These are phyloP conservation scores for Radiomyces spectabilis DNA, from an alignment of 192 early-diverging fungal species.

Conservation along the genomic window DNA sequence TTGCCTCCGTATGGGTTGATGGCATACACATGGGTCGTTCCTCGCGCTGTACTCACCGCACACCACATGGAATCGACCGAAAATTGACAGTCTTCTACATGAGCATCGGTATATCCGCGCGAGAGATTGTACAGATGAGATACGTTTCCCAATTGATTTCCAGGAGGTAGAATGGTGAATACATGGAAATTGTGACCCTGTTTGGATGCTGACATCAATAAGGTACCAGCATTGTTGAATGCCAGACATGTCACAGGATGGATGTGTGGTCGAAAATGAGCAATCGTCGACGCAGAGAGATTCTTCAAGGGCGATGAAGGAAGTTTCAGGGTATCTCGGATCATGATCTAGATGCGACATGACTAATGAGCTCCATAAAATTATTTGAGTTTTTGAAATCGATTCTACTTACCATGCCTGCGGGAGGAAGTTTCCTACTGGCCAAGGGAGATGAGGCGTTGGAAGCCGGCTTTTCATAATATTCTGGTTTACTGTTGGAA, in stretches of 20 bases:
- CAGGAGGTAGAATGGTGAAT: conserved; percentile 43
- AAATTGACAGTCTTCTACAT: conserved; percentile 61
- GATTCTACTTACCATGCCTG: too few species aligned
- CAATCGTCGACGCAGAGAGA: conserved; percentile 32
- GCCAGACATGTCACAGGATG: conserved; percentile 54
- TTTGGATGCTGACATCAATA: conserved; percentile 62
- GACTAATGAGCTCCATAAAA: too few species aligned
- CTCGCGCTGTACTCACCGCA: conserved; percentile 61
- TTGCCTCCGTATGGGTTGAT: conserved; percentile 57
- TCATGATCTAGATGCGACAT: conserved; percentile 50
- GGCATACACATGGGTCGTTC: conserved; percentile 70
- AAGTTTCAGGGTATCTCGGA: conserved; percentile 34
- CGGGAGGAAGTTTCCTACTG: too few species aligned
- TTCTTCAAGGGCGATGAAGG: conserved; percentile 3
- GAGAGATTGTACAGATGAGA: conserved; percentile 63
- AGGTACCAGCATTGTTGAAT: conserved; percentile 59
- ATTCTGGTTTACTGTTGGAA: neutral
- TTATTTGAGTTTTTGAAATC: too few species aligned
- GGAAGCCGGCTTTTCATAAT: too few species aligned
- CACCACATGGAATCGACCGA: conserved; percentile 68
- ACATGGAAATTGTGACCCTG: conserved; percentile 72
- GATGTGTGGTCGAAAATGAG: conserved; percentile 66
- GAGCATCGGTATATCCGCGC: conserved; percentile 73
- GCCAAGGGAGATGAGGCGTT: neutral
- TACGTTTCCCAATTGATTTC: conserved; percentile 19